Base-by-base conservation (phyloP, 306 rosid species). In the Prunus kanzakura region DNA sequence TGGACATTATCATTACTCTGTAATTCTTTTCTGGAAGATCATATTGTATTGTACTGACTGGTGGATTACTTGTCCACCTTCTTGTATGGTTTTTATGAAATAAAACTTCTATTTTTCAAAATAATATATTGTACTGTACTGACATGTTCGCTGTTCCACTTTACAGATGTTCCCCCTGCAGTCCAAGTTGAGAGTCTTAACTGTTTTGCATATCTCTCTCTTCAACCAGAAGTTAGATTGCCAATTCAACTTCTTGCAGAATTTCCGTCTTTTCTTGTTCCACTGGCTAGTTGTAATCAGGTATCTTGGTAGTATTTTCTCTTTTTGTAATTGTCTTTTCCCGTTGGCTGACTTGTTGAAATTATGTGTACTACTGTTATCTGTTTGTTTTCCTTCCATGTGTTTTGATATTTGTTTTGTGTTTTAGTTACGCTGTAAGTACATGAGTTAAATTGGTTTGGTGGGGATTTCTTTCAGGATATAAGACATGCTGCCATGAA, bases 151-250 rank as follows among this genome's bases (percentile, higher is more conserved):
- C 52, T 64, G 46, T 79, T 86, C 49, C 25, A 54, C 71, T 76
- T 75, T 85, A 72, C 80, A 95, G 98, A 88, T 77, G 86, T 89
- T 80, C 93, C 96, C 78, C 74, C 75, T 81, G 83, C 87, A n/a
- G 92, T 90, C 52, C 97, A 90, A 88, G 80, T 92, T 73, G 96
- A 89, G 87, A 91, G 96, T 83, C 97, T 95, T 60, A 80, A 86
- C 67, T 90, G 93, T 80, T 90, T 87, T 81, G 80, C 86, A 27
- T 84, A 80, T 82, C 92, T 90, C 68, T 92, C 95, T 79, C 81
- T 66, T 79, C 83, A 84, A 75, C 76, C 89, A 23, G 92, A 88
- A 75, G 89, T 84, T 69, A 79, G 79, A 66, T 80, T 91, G 84
- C 85, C 76, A 62, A 68, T 79, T 82, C 91, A 90, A 80, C 88